phyloP scores from a whole-genome alignment of 768 basidiomycete genomes.

The Pulveroboletus sp. region DNA sequence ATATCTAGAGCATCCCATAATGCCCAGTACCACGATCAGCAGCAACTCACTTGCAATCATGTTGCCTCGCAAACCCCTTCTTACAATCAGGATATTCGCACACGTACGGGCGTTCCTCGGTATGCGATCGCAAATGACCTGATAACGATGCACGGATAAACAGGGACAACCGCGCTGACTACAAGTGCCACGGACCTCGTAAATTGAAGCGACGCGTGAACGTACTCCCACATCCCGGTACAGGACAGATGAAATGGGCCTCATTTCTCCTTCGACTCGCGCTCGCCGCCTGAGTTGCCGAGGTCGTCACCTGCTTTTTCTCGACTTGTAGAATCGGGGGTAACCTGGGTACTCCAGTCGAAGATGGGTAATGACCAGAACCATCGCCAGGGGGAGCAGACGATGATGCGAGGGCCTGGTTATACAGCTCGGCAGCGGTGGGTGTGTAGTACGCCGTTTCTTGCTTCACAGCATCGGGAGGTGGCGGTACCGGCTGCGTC shows the following conservation, averaged over 20 bases:
- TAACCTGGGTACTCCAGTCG: slow-evolving; percentile 43
- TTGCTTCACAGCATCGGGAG: slow-evolving; percentile 34
- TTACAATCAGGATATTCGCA: slow-evolving; percentile 93
- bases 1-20: neutral
- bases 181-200: slow-evolving; percentile 47
- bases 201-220: slow-evolving; percentile 92
- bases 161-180: slow-evolving; percentile 1
- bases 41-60: slow-evolving; percentile 86
- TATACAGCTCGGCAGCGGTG: slow-evolving; percentile 51
- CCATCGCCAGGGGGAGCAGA: slow-evolving; percentile 19
- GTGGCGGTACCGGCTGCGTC: slow-evolving; percentile 14
- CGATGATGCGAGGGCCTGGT: slow-evolving; percentile 38
- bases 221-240: slow-evolving; percentile 94
- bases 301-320: slow-evolving; percentile 93
- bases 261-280: slow-evolving; percentile 86
- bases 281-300: slow-evolving; percentile 88
- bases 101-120: slow-evolving; percentile 90
- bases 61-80: slow-evolving; percentile 92
- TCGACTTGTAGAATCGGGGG: slow-evolving; percentile 88
- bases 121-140: slow-evolving; percentile 94
- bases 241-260: slow-evolving; percentile 89
- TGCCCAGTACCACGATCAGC: slow-evolving; percentile 6
- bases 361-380: slow-evolving; percentile 28
- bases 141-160: slow-evolving; percentile 9
- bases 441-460: slow-evolving; percentile 45